These are phyloP conservation scores for Claviceps africana DNA, from an alignment of 2,329 filamentous ascomycete species.

Conservation along the genomic window DNA sequence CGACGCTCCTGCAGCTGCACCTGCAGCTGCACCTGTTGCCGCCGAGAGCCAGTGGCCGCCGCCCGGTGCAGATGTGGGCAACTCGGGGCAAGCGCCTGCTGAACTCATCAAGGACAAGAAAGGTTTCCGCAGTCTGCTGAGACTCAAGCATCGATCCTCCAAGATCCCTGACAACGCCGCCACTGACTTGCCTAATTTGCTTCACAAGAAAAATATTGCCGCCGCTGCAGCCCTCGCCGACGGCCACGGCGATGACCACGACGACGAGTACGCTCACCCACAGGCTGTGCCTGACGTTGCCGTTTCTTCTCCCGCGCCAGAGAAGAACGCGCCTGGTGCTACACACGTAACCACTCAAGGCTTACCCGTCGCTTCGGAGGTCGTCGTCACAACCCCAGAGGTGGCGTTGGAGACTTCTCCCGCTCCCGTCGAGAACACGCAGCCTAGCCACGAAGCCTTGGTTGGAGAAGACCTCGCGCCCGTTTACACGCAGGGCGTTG, in stretches of 20 bases:
- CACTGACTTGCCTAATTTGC: conserved; percentile 36
- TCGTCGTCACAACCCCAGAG: background rate
- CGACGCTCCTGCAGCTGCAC: too few relatives aligned
- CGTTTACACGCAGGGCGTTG: conserved; percentile 43
- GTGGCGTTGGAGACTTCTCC: background rate
- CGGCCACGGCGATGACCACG: background rate
- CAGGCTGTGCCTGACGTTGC: background rate
- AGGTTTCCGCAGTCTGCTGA: conserved; percentile 51
- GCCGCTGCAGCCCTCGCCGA: conserved; percentile 4
- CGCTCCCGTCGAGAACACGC: conserved; percentile 2
- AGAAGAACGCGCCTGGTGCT: background rate
- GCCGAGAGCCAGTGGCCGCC: background rate
- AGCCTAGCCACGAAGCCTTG: conserved; percentile 10
- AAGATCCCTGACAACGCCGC: conserved; percentile 42
- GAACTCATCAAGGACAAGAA: conserved; percentile 28
- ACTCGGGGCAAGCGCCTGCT: conserved; percentile 35
- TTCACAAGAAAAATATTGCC: conserved; percentile 24
- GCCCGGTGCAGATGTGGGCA: conserved; percentile 10
- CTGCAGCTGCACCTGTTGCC: background rate
- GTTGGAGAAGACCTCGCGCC: conserved; percentile 35
- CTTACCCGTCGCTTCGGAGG: background rate
- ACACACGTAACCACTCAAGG: background rate
- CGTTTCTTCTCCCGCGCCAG: background rate
- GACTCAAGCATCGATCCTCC: conserved; percentile 45
- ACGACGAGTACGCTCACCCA: background rate